Evolutionary conservation across 2,329 filamentous ascomycete genomes (phyloP).

Genomic region (Incumbomyces lentus): DNA sequence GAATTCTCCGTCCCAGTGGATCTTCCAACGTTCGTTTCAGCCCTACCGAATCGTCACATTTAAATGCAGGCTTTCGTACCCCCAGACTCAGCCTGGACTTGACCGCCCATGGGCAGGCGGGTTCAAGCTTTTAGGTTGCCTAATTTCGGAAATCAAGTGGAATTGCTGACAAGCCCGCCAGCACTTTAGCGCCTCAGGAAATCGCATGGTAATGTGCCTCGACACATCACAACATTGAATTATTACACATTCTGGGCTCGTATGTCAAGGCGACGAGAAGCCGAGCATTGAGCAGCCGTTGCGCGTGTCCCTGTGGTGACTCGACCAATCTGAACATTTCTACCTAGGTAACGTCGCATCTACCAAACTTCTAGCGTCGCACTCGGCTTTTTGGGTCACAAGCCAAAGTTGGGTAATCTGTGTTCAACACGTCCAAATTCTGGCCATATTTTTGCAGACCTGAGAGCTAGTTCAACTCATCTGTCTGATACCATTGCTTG

Average conservation of each 20-base stretch:
- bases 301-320: neutral
- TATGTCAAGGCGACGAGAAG: neutral
- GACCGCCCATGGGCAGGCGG: too few species aligned
- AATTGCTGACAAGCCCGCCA: too few species aligned
- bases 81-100: too few species aligned
- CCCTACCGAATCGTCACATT: too few species aligned
- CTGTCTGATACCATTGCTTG: neutral
- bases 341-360: too few species aligned
- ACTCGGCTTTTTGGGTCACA: neutral
- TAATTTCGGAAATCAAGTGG: neutral
- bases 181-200: too few species aligned
- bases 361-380: slow-evolving; percentile 1
- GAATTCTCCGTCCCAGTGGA: too few species aligned
- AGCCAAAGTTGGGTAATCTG: neutral
- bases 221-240: neutral
- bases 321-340: neutral
- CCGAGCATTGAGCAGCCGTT: neutral
- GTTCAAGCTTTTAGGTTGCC: too few species aligned
- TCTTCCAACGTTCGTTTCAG: too few species aligned
- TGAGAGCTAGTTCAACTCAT: neutral
- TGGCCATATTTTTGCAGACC: too few species aligned
- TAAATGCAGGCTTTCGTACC: too few species aligned
- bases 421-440: too few species aligned
- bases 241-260: neutral
- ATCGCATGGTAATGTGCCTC: neutral